A percentile compares a stretch with the other conserved stretches of the same genome.
Conservation (phyloP, 83 land plant genomes). For the Picea engelmannii region DNA sequence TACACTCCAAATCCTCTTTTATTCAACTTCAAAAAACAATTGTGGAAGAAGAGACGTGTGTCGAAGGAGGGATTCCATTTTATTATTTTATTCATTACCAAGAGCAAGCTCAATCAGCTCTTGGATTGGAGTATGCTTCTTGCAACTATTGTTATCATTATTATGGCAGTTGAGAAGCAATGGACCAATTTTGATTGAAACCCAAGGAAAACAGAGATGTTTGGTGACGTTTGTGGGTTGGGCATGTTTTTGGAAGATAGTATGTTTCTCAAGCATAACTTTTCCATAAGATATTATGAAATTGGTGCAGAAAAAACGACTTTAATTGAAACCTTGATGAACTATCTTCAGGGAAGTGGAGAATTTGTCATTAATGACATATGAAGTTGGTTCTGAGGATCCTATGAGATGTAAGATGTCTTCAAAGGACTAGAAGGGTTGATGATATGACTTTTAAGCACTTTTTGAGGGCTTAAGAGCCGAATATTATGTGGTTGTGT, state of each 20-base stretch:
- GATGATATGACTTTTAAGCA: background rate
- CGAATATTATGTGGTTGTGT: background rate
- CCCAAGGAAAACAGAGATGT: too few species aligned
- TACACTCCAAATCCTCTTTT: too few species aligned
- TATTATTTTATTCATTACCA: slow-evolving; percentile 12
- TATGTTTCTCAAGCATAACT: slow-evolving; percentile 68
- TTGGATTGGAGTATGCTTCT: slow-evolving; percentile 85
- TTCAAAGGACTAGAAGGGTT: background rate
- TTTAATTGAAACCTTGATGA: slow-evolving; percentile 89
- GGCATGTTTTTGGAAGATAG: slow-evolving; percentile 67
- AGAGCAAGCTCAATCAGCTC: slow-evolving; percentile 50
- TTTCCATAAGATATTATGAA: slow-evolving; percentile 86
- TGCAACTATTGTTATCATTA: slow-evolving; percentile 69
- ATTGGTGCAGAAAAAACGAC: slow-evolving; percentile 22
- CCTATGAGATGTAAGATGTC: background rate
- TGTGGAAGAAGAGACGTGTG: too few species aligned
- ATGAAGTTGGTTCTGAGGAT: background rate
- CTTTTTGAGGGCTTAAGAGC: background rate
- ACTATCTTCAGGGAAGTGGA: slow-evolving; percentile 53
- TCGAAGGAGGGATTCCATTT: too few species aligned
- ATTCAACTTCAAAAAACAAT: too few species aligned
- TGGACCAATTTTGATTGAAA: too few species aligned
- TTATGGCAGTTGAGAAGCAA: slow-evolving; percentile 54
- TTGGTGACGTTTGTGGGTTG: slow-evolving; percentile 53
- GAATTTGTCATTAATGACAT: background rate